phyloP scores from a whole-genome alignment of 768 basidiomycete genomes.

The Xanthoconium stramineum region DNA sequence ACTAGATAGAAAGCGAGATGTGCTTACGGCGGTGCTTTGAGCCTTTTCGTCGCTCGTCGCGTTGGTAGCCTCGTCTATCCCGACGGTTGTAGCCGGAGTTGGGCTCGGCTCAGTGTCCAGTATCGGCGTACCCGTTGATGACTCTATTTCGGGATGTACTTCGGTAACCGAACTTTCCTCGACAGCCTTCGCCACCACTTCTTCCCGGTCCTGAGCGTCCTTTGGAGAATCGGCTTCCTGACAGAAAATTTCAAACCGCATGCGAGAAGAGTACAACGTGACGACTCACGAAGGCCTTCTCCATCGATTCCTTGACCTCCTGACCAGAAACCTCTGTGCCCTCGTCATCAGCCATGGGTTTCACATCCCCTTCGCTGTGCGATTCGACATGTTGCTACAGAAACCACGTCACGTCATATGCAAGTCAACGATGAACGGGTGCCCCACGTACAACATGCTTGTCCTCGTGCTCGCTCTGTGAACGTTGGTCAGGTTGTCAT shows the following conservation, averaged over 20 bases:
- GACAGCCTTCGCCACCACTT: slow-evolving; percentile 11
- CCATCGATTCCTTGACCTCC: slow-evolving; percentile 31
- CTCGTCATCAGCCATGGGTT: slow-evolving; percentile 29
- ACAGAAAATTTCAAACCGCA: neutral
- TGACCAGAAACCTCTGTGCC: slow-evolving; percentile 27
- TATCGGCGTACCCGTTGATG: neutral
- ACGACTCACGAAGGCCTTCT: slow-evolving; percentile 24
- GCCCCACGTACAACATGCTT: slow-evolving; percentile 18
- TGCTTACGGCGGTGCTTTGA: slow-evolving; percentile 16
- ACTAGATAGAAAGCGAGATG: neutral
- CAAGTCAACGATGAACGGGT: neutral
- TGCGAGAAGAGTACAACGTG: neutral
- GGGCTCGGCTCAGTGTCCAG: slow-evolving; percentile 2
- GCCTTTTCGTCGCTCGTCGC: slow-evolving; percentile 6
- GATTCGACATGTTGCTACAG: slow-evolving; percentile 20
- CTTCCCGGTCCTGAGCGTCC: slow-evolving; percentile 28
- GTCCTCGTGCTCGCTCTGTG: slow-evolving; percentile 15
- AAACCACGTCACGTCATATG: neutral
- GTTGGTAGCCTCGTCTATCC: slow-evolving; percentile 1
- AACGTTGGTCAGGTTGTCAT: slow-evolving; percentile 12
- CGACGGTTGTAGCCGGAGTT: neutral
- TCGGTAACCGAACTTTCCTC: neutral
- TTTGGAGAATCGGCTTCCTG: slow-evolving; percentile 33
- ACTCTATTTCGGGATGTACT: neutral
- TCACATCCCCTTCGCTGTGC: neutral